Percentiles rank a stretch among this genome's conserved stretches.
Conservation (phyloP, 2,329 filamentous ascomycete genomes). For the Ceratocystis huliohia region DNA sequence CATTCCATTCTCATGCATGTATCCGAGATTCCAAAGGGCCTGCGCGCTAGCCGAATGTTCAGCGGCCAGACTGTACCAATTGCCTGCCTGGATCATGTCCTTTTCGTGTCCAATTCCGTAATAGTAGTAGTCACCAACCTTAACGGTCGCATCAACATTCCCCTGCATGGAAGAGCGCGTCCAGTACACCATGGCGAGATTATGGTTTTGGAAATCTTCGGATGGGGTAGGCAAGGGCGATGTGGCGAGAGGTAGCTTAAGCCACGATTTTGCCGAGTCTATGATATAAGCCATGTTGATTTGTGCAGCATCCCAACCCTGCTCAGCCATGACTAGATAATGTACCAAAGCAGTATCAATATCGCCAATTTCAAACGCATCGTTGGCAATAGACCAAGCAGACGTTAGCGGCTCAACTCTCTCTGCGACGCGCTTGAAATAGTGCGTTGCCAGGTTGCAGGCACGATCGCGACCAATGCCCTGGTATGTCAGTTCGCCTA, state of each 20-base stretch:
- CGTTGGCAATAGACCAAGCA: conserved; percentile 70
- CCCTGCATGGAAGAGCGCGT: conserved; percentile 84
- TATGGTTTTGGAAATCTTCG: conserved; percentile 37
- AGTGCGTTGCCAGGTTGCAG: conserved; percentile 62
- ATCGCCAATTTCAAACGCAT: conserved; percentile 67
- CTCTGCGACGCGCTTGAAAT: conserved; percentile 72
- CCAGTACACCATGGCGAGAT: conserved; percentile 79
- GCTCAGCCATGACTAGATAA: conserved; percentile 79
- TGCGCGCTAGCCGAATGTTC: conserved; percentile 88
- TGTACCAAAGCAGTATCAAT: conserved; percentile 66
- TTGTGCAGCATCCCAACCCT: conserved; percentile 80
- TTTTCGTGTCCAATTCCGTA: conserved; percentile 59
- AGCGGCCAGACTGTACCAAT: conserved; percentile 83
- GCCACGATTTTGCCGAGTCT: conserved; percentile 54
- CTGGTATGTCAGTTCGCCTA: conserved; percentile 73
- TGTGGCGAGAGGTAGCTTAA: conserved; percentile 38
- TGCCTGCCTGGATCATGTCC: conserved; percentile 75
- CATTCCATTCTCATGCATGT: conserved; percentile 98
- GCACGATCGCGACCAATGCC: conserved; percentile 69
- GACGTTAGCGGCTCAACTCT: conserved; percentile 61
- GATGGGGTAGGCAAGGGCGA: conserved; percentile 18
- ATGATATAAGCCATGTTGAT: conserved; percentile 82
- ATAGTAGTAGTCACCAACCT: conserved; percentile 98
- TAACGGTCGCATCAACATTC: conserved; percentile 87
- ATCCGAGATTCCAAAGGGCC: conserved; percentile 91